These are phyloP conservation scores for Diplodia seriata DNA, from an alignment of 2,329 filamentous ascomycete species.

Conservation along the genomic window DNA sequence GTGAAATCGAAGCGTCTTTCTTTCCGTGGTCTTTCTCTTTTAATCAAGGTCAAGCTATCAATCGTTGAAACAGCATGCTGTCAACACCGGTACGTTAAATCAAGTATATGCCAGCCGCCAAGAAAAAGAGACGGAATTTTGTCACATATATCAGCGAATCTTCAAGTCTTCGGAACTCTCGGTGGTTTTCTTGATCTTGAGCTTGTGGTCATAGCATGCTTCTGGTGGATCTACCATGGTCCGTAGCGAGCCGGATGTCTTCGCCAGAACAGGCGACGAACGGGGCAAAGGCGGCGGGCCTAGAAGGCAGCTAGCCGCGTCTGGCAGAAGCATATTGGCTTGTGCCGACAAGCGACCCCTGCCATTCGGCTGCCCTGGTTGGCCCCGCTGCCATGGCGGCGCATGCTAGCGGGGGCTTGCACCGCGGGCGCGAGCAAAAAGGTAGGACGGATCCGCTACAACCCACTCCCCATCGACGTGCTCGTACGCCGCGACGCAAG, in stretches of 20 bases:
- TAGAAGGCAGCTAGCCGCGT: not conserved
- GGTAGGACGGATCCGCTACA: not conserved
- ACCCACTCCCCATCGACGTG: not conserved
- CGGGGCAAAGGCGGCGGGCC: not conserved
- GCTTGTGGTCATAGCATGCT: not conserved
- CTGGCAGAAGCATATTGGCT: not conserved
- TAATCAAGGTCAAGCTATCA: no score
- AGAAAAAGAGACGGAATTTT: no score
- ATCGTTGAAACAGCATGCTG: no score
- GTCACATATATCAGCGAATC: no score
- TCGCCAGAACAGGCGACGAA: not conserved
- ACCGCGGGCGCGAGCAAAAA: constrained; percentile 20
- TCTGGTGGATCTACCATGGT: not conserved
- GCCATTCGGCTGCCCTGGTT: constrained; percentile 7
- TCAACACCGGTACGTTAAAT: no score
- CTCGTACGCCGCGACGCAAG: not conserved
- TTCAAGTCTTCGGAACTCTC: no score
- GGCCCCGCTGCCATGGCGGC: not conserved
- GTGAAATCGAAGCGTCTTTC: no score
- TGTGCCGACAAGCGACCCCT: not conserved
- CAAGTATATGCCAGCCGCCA: no score
- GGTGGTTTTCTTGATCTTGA: not conserved
- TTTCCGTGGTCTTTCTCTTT: no score
- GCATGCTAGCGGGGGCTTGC: constrained; percentile 18
- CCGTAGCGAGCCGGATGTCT: not conserved